Base-by-base conservation (phyloP, 768 basidiomycete genomes). In the Phlebiopsis flavidoalba region DNA sequence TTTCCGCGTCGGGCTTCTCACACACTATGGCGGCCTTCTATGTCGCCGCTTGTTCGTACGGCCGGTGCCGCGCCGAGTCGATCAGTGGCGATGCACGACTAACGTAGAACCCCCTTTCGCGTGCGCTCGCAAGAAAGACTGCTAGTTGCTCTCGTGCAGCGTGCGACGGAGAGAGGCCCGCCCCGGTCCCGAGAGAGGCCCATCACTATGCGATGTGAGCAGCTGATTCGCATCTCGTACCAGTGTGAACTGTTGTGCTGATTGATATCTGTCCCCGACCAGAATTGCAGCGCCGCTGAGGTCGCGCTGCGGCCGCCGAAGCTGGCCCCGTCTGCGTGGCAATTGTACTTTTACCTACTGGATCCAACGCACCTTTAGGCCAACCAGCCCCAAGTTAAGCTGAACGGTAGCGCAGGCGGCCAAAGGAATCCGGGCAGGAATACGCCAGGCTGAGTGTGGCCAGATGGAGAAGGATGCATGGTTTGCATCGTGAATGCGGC, bases 271-370 rank as follows among this genome's bases (percentile, higher is more conserved):
- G 59, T 75, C 67, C 65, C 48, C 62, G 69, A 17, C 40, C n/a
- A n/a, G 71, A 53, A n/a, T 58, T 52, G 60, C 73, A 88, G 88
- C 79, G 40, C 83, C 83, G 50, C 76, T 83, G 58, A 94, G 89
- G 74, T 94, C 94, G 45, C 85, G 11, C 79, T 97, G 60, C 86
- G 87, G 47, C 93, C 91, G 19, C 94, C 94, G 52, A 94, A 95
- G 77, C 82, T 94, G 67, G 92, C 95, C 6, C 93, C 91, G 4
- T 95, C 93, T 3, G 92, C 94, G 58, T 97, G 95, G 95, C 95
- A 97, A 73, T 82, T 97, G 48, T 97, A 93, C n/a, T 75, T 96
- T 97, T 72, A 93, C 93, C 22, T 93, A 96, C 71, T 95, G 91
- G 86, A 94, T 97, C 64, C 89, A 93, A 72, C 83, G 84, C 89